Evolutionary conservation across 2,329 filamentous ascomycete species (phyloP).

Genomic region (Ampelomyces quisqualis): DNA sequence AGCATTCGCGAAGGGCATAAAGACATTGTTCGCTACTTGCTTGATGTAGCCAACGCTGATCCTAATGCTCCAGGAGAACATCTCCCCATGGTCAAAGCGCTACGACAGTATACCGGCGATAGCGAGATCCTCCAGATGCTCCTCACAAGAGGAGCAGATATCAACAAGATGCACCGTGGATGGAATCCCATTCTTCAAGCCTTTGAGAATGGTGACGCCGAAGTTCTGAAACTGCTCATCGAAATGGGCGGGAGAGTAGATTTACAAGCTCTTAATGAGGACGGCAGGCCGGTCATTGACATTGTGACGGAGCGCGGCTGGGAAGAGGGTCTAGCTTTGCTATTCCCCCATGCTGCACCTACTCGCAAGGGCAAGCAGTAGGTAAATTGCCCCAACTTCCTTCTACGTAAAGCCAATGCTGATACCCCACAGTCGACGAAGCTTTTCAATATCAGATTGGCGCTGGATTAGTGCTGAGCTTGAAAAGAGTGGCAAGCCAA

Average conservation of each 20-base stretch:
- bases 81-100: conserved; percentile 68
- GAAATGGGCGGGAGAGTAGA: conserved; percentile 39
- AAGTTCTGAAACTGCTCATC: conserved; percentile 37
- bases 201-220: conserved; percentile 39
- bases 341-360: conserved; percentile 31
- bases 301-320: conserved; percentile 41
- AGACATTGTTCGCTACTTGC: conserved; percentile 62
- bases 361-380: conserved; percentile 25
- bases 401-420: not conserved
- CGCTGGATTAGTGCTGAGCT: conserved; percentile 18
- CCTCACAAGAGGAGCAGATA: conserved; percentile 63
- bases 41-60: conserved; percentile 63
- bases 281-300: conserved; percentile 33
- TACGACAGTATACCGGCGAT: conserved; percentile 61
- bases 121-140: conserved; percentile 64
- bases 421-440: conserved; percentile 7
- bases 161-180: conserved; percentile 56
- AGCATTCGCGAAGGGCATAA: conserved; percentile 64
- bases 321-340: conserved; percentile 38
- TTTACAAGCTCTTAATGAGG: conserved; percentile 33
- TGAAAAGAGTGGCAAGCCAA: conserved; percentile 5
- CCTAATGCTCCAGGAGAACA: conserved; percentile 69
- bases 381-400: conserved; percentile 19
- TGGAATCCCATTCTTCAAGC: conserved; percentile 42
- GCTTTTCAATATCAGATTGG: conserved; percentile 23